Percentiles rank a stretch among this genome's conserved stretches.
phyloP scores from a whole-genome alignment of 2,329 filamentous ascomycete genomes.

The Pseudogymnoascus sp. region DNA sequence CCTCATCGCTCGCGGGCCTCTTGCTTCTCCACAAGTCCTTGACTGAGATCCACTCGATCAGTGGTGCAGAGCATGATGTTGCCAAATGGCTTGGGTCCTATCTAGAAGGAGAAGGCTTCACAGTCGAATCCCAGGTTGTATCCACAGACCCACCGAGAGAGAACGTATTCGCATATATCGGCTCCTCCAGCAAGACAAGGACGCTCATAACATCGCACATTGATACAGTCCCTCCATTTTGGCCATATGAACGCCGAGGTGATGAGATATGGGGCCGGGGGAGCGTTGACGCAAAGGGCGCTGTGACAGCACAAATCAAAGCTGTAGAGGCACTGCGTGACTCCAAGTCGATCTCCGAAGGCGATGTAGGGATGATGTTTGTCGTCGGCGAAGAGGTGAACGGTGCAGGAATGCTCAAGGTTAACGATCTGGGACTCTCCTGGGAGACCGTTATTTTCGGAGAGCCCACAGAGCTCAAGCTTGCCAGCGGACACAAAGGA shows the following conservation, averaged over 20 bases:
- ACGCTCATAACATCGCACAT: conserved; percentile 56
- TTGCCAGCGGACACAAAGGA: conserved; percentile 89
- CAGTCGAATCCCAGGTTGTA: conserved; percentile 49
- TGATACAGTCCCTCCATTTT: conserved; percentile 50
- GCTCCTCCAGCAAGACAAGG: conserved; percentile 39
- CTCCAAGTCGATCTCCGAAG: conserved; percentile 31
- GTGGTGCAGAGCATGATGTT: conserved; percentile 50
- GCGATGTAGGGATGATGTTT: conserved; percentile 52
- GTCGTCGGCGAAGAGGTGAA: conserved; percentile 76
- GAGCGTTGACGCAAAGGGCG: conserved; percentile 62
- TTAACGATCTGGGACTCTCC: conserved; percentile 39
- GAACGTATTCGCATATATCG: conserved; percentile 56
- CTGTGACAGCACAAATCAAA: conserved; percentile 64
- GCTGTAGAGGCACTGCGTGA: conserved; percentile 51
- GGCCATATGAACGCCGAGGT: conserved; percentile 30
- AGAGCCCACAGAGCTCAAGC: conserved; percentile 82
- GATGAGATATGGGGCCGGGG: conserved; percentile 61
- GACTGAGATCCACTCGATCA: conserved; percentile 55
- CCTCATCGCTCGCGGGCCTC: conserved; percentile 31
- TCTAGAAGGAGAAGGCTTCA: conserved; percentile 49
- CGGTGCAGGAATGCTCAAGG: conserved; percentile 69
- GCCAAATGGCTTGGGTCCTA: conserved; percentile 50
- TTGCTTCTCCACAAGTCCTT: conserved; percentile 55
- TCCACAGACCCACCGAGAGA: conserved; percentile 25
- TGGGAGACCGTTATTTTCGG: conserved; percentile 78